phyloP scores from a whole-genome alignment of 2,329 filamentous ascomycete genomes.

The Berkeleyomyces rouxiae region DNA sequence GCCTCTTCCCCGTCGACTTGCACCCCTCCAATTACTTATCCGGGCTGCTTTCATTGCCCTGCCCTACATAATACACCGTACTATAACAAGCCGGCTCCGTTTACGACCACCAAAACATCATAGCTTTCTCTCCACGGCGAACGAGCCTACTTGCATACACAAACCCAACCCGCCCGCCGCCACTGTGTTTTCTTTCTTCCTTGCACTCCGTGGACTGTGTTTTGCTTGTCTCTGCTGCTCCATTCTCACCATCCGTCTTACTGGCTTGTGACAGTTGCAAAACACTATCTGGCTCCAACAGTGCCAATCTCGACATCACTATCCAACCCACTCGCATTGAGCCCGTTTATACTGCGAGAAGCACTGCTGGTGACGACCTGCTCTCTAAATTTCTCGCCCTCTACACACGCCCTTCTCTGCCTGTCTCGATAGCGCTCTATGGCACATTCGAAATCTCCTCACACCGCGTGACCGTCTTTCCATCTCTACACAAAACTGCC shows the following conservation, averaged over 20 bases:
- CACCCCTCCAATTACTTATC: neutral
- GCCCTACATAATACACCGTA: neutral
- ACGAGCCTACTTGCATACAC: neutral
- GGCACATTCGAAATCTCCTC: neutral
- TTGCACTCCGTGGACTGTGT: neutral
- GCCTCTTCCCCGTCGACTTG: neutral
- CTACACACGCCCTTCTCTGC: too few species aligned
- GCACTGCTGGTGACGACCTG: neutral
- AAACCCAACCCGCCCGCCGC: neutral
- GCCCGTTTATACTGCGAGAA: neutral
- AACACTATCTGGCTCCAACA: neutral
- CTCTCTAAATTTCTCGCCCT: neutral
- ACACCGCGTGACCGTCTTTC: neutral
- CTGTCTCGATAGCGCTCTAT: neutral
- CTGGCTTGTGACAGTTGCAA: neutral
- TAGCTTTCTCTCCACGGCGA: neutral
- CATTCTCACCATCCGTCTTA: neutral
- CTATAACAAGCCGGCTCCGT: neutral
- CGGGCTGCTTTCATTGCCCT: neutral
- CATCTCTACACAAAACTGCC: neutral
- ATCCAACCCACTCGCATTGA: neutral
- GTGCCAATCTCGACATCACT: neutral
- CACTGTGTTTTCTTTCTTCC: neutral
- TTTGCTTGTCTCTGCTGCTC: neutral
- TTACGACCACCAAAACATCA: neutral